Evolutionary conservation across 805 yeast species (phyloP), one percentile per base, ranked within the genome.

Genomic region (Kuraishia capsulata): DNA sequence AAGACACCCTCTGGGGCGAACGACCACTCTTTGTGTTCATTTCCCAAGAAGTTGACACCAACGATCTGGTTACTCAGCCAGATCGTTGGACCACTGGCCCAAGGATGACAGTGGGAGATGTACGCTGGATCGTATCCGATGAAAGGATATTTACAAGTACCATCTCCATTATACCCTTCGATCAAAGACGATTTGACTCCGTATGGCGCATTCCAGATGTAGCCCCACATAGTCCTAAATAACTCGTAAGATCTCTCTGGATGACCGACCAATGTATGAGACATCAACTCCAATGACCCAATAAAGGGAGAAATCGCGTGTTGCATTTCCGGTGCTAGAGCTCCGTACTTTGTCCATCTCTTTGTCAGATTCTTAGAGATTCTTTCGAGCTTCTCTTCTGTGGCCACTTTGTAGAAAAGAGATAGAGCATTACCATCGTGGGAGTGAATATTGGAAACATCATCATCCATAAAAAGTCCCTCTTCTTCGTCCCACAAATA

Each of bases 301-400:
- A 36, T 39, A 36, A 41, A 41, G 20, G 43, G 43, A 8, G 43
- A 41, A 28, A 41, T 41, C 41, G 38, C 38, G 9, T 40, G 40
- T 5, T 29, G 36, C 18, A 34, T 33, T 32, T 41, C 43, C 6
- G 35, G 33, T n/a, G 30, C 33, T 10, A 35, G 38, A 17, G 43
- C 43, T 18, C 43, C 43, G 21, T 38, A 41, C 31, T 41, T 40
- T 21, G 39, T 41, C 43, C 43, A 41, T 5, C 39, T 38, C 5
- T 17, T 17, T 13, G 36, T 28, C n/a, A 41, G 32, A 14, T 39
- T 39, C 19, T 38, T 4, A 3, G 43, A 41, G 18, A 41, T 38
- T 4, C 35, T 20, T n/a, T 37, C 43, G 5, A 11, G 21, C 30
- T 33, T 38, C 11, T 38, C 36, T n/a, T 16, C 16, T 4, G 31